Base-by-base conservation (phyloP, 306 rosid genomes). In the Lablab purpureus region DNA sequence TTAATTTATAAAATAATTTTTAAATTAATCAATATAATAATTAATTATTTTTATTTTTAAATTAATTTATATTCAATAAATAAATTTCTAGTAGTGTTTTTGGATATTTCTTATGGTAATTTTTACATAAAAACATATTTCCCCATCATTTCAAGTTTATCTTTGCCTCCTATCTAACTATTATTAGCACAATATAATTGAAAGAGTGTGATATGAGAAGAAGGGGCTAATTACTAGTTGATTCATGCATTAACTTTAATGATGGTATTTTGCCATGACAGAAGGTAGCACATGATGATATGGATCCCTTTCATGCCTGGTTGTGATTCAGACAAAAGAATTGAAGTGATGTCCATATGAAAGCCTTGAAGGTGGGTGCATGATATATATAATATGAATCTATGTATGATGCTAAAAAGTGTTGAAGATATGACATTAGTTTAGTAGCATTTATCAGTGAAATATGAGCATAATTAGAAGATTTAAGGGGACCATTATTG, bases 231-330 rank as follows among this genome's bases (percentile, higher is more conserved):
- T 50, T 23, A 21, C 5, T 21, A 37, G 50, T 54, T 54, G 36
- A 18, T 52, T 52, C 40, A 15, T 67, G 30, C 59, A 78, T 67
- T 55, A 32, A 18, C n/a, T 69, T 23, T 19, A 65, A 78, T 58
- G 12, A 46, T 34, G 77, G 12, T 71, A 59, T 70, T 79, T 79
- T 78, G 27, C 40, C 56, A 79, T 79, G 54, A 59, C 45, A 70
- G 58, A 25, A 55, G 69, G 28, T 52, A n/a, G 79, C 83, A 79
- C 83, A 60, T 70, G 77, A 60, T 70, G 77, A 45, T 43, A 69
- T 69, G 50, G 59, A 43, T 43, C 49, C 49, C 74, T 79, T 28
- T 79, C 77, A 7, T 79, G 78, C 73, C 46, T 60, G 54, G 83
- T 60, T 71, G 66, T 60, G 73, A 71, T 79, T 71, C 65, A 47